Evolutionary conservation across 208 protist species (phyloP).

Genomic region (Trypanosoma grayi): DNA sequence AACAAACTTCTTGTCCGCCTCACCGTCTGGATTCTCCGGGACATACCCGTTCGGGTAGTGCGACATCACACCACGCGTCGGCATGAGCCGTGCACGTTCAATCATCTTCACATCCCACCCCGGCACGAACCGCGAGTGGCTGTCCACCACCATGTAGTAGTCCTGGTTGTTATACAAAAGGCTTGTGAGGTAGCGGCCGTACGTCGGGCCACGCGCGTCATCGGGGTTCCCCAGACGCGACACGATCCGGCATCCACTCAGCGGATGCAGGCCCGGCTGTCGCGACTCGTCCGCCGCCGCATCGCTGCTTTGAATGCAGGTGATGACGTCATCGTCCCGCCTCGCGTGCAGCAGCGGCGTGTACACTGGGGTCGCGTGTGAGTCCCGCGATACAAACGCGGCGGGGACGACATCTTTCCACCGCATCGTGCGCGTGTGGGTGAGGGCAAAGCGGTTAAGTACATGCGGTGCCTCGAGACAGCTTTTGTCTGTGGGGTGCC

Average conservation of each 20-base stretch:
- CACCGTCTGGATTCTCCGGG: constrained; percentile 35
- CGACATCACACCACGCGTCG: constrained; percentile 66
- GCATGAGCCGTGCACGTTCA: constrained; percentile 48
- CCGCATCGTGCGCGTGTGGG: constrained; percentile 1
- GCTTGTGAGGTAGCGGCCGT: constrained; percentile 72
- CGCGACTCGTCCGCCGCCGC: background rate
- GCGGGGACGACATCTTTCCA: constrained; percentile 26
- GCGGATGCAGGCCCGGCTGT: constrained; percentile 1
- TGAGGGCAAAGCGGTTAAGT: background rate
- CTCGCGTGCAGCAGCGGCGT: constrained; percentile 23
- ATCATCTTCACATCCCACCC: constrained; percentile 83
- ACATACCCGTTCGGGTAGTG: constrained; percentile 81
- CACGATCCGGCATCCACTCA: constrained; percentile 56
- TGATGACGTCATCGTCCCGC: constrained; percentile 19
- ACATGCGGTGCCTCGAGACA: constrained; percentile 19
- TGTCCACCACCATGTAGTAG: constrained; percentile 88
- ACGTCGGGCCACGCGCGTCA: constrained; percentile 74
- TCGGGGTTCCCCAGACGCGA: constrained; percentile 35
- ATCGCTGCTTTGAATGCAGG: constrained; percentile 16
- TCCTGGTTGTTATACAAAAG: constrained; percentile 79
- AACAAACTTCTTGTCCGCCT: constrained; percentile 36
- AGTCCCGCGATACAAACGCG: background rate
- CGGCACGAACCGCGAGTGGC: constrained; percentile 71
- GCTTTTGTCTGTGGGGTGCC: constrained; percentile 25
- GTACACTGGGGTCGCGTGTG: background rate